Conservation (phyloP, 768 basidiomycete genomes). For the Tubosaeta sp. region DNA sequence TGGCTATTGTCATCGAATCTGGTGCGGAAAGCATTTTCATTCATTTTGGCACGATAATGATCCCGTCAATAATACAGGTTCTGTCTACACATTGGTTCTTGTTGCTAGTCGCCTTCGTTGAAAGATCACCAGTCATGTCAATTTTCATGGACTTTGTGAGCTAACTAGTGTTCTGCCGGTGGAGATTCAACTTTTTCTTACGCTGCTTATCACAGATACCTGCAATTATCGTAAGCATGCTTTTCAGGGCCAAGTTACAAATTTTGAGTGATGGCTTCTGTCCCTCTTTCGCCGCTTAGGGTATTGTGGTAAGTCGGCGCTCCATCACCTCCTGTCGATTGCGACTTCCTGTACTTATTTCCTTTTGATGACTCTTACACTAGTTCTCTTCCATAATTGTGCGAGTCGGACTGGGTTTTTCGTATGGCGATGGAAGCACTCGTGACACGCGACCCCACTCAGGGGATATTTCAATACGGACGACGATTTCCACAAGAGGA, state of each 20-base stretch:
- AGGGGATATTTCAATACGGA: background rate
- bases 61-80: background rate
- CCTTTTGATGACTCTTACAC: background rate
- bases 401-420: conserved; percentile 18
- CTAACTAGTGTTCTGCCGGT: too few species aligned
- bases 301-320: conserved; percentile 14
- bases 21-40: background rate
- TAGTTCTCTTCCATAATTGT: conserved; percentile 24
- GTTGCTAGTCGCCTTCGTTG: conserved; percentile 10
- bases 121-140: background rate
- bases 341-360: too few species aligned
- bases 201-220: conserved; percentile 2
- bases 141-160: conserved; percentile 15
- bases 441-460: background rate
- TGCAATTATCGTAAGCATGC: conserved; percentile 5
- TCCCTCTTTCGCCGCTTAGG: background rate
- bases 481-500: background rate
- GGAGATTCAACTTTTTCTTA: background rate
- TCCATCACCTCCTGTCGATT: too few species aligned
- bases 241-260: background rate
- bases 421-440: conserved; percentile 4
- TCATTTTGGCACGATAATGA: too few species aligned
- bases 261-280: background rate
- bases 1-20: background rate
- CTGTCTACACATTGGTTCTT: conserved; percentile 3